Conservation (phyloP, 2,329 filamentous ascomycete genomes). For the Sporothrix brunneoviolacea region DNA sequence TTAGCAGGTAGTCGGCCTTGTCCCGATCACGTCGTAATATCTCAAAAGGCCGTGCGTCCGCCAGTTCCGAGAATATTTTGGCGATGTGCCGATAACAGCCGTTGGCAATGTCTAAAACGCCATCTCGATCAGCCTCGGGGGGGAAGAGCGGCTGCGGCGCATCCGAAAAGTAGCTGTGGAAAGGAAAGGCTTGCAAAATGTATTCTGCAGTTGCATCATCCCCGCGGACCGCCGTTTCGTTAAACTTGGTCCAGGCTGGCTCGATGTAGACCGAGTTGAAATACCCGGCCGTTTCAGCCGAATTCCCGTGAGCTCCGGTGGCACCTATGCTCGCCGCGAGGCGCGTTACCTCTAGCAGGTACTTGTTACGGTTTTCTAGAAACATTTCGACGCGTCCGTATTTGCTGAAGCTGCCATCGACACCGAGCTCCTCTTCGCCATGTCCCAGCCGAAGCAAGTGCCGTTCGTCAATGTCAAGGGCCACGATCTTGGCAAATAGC, state of each 20-base stretch:
- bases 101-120: constrained; percentile 66
- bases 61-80: constrained; percentile 85
- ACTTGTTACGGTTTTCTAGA: constrained; percentile 73
- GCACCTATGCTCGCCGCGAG: constrained; percentile 79
- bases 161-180: constrained; percentile 79
- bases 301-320: constrained; percentile 89
- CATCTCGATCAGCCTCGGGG: constrained; percentile 54
- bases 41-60: constrained; percentile 92
- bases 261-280: constrained; percentile 89
- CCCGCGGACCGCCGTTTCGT: constrained; percentile 45
- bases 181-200: constrained; percentile 73
- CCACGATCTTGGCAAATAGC: constrained; percentile 95
- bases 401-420: constrained; percentile 84
- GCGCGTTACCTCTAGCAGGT: constrained; percentile 77
- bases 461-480: constrained; percentile 88
- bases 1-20: constrained; percentile 91
- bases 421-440: constrained; percentile 88
- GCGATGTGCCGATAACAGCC: constrained; percentile 86
- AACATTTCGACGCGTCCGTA: constrained; percentile 93
- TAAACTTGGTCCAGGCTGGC: constrained; percentile 83
- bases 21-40: constrained; percentile 82
- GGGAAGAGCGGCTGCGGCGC: constrained; percentile 83
- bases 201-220: constrained; percentile 41
- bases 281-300: constrained; percentile 93
- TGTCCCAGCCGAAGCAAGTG: constrained; percentile 89